Base-by-base conservation (phyloP, 352 stramenopile genomes). In the Elongisporangium undulatum region DNA sequence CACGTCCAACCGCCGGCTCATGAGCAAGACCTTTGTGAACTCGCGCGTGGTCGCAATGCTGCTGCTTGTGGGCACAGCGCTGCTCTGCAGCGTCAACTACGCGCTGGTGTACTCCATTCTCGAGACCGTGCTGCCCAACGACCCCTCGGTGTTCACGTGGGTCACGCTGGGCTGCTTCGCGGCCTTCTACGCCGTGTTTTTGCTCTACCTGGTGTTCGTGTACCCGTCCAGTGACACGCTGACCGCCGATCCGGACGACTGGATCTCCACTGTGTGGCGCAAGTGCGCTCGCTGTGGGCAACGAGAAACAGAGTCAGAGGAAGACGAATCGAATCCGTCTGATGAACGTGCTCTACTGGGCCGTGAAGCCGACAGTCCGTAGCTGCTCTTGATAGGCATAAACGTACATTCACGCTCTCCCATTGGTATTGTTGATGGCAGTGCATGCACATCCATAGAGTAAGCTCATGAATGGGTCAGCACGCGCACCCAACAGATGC, bases 61-160 rank as follows among this genome's bases (percentile, higher is more conserved):
- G 45, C 53, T 91, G 2, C 55, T 80, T 3, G 55, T 78, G 2
- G 66, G 58, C 10, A 87, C 75, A 17, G 71, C 67, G 7, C 49
- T 89, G 38, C 63, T 91, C 15, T 89, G 77, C 39, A 72, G 69
- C 8, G 49, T 91, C 29, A 91, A 91, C 56, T 91, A 87, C 49
- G 61, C 68, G 19, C 72, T 90, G 8, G 78, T 85, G 52, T 87
- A 85, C 52, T 58, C 60, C 20, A 80, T 89, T 20, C 22, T 89
- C 0, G 48, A 74, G 41, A 74, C 72, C 12, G 70, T 58, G 8
- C 59, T 87, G 17, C 67, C 68, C 0, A 49, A 63, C 5, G 55
- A 79, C 17, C 12, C 85, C 17, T 69, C 76, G n/a, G 0, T 68
- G 22, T 20, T 23, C 7, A 61, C 23, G 0, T 68, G 62, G 24